A percentile compares a stretch with the other conserved stretches of the same genome.
Conservation (phyloP, 345 rosid genomes). For the Acer saccharum region DNA sequence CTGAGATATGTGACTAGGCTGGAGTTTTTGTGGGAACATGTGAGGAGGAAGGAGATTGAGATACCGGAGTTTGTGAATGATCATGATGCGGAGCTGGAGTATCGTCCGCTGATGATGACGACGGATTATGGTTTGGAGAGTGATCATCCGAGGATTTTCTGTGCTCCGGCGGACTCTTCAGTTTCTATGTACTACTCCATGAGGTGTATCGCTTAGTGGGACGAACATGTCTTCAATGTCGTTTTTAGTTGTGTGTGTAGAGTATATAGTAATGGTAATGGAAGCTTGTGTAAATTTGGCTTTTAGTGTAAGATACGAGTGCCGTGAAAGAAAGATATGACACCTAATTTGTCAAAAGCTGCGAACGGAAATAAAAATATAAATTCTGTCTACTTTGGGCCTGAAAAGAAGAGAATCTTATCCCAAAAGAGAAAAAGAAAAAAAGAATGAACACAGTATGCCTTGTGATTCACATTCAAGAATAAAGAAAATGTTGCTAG, state of each 20-base stretch:
- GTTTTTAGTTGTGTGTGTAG: neutral
- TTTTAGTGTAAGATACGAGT: neutral
- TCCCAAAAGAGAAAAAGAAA: neutral
- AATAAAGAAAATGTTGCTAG: neutral
- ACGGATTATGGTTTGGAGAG: slow-evolving; percentile 56
- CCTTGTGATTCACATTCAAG: neutral
- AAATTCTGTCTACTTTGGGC: neutral
- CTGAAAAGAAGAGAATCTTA: neutral
- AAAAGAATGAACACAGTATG: neutral
- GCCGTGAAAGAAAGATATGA: neutral
- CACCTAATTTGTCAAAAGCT: neutral
- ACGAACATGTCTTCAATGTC: neutral
- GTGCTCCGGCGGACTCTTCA: slow-evolving; percentile 33
- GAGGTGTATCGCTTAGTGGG: slow-evolving; percentile 50
- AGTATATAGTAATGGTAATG: neutral
- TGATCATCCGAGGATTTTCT: slow-evolving; percentile 47
- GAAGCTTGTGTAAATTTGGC: neutral
- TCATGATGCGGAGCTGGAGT: slow-evolving; percentile 55
- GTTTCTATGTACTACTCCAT: slow-evolving; percentile 40
- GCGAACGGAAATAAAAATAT: neutral
- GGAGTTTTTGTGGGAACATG: slow-evolving; percentile 66
- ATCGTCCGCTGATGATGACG: slow-evolving; percentile 31
- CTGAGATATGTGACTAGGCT: slow-evolving; percentile 51
- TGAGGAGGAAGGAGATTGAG: slow-evolving; percentile 62
- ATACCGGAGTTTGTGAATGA: slow-evolving; percentile 63